Base-by-base conservation (phyloP, 345 rosid species). In the Euphorbia lathyris region DNA sequence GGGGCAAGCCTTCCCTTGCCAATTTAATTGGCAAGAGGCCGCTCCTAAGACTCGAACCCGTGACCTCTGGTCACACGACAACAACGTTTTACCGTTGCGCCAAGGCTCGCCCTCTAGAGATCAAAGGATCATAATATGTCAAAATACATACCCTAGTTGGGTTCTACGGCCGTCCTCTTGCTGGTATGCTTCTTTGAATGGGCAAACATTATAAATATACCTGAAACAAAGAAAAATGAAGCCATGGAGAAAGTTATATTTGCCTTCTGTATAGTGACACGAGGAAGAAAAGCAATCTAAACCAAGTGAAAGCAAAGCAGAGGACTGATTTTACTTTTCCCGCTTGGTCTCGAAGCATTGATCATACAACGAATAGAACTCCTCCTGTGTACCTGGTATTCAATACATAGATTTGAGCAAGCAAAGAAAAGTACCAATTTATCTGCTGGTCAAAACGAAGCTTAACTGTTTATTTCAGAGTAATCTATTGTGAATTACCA, bases 401-500 rank as follows among this genome's bases (percentile, higher is more conserved):
- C 22, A 50, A 65, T 7, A 65, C 30, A 27, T 27, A 40, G 42
- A 65, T 65, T 16, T 27, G 58, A 65, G 34, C 40, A 7, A 48
- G 58, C 40, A 11, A 65, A 65, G 19, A 27, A 29, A 48, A 16
- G 11, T 65, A 60, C 26, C 34, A 34, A 60, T 47, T 60, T 34
- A n/a, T 45, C 7, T 60, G 25, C 65, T 47, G 23, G 9, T 47
- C 19, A 45, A 65, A 65, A 10, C 9, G 26, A 16, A 9, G 17
- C 10, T 8, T 45, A 26, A 25, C 40, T 14, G 36, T 10, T 48
- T 48, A 65, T 30, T 47, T 25, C n/a, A 19, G 26, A 29, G 38
- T 50, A 43, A 65, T 29, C 23, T 36, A 7, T 20, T 36, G 48
- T 36, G 27, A 61, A 61, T 36, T 61, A 95, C 99, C 99, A 74